phyloP scores from a whole-genome alignment of 176 grass and related monocot species.

The Typha latifolia region DNA sequence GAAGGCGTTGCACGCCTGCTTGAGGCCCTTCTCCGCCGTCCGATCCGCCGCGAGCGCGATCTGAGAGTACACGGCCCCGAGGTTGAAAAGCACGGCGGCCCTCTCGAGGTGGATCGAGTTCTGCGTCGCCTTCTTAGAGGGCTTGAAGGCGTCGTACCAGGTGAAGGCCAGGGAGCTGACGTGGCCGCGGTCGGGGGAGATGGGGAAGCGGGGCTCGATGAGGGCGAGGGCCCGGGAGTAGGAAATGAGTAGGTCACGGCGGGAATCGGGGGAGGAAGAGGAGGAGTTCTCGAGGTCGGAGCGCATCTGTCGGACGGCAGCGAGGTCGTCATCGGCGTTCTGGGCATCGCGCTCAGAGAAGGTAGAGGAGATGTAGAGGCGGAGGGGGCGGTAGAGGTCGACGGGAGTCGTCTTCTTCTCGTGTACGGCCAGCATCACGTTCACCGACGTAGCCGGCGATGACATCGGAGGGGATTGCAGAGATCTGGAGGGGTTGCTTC shows the following conservation, averaged over 20 bases:
- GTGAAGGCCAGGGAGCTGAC: constrained; percentile 80
- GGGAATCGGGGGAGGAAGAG: constrained; percentile 52
- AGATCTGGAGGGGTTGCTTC: constrained; percentile 21
- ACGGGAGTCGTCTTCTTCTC: constrained; percentile 71
- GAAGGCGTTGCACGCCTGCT: constrained; percentile 70
- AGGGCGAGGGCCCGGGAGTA: constrained; percentile 69
- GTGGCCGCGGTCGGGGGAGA: constrained; percentile 67
- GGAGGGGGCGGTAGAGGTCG: constrained; percentile 85
- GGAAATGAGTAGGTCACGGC: constrained; percentile 67
- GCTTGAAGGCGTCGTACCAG: constrained; percentile 90
- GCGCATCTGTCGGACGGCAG: constrained; percentile 61
- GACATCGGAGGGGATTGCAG: constrained; percentile 31
- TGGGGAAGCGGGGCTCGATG: constrained; percentile 88
- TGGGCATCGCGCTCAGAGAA: constrained; percentile 93
- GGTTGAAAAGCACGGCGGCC: constrained; percentile 75
- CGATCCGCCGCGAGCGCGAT: constrained; percentile 83
- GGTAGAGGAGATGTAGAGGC: constrained; percentile 59
- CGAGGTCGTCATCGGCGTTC: constrained; percentile 69
- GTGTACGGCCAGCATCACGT: constrained; percentile 96
- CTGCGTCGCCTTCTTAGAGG: constrained; percentile 51
- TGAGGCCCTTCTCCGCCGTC: constrained; percentile 57
- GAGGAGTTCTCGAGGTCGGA: constrained; percentile 45
- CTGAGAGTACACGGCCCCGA: constrained; percentile 82
- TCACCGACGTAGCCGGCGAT: constrained; percentile 22
- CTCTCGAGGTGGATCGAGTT: constrained; percentile 77